A percentile compares a stretch with the other conserved stretches of the same genome.
Conservation (phyloP, 2,329 filamentous ascomycete genomes). For the Sporothrix globosa region DNA sequence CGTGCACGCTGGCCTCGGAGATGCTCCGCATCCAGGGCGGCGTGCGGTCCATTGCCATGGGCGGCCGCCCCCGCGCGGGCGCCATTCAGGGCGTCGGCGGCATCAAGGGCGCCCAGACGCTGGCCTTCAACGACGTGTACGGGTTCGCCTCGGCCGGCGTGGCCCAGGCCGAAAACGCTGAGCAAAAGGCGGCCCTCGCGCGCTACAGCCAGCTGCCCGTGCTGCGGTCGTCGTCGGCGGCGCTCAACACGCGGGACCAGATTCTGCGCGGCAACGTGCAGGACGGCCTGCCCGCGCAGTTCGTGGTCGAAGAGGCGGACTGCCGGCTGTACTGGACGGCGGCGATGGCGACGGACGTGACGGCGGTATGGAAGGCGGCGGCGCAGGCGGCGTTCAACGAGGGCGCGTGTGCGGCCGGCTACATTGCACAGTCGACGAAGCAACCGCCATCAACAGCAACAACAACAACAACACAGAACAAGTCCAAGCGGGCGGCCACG, state of each 20-base stretch:
- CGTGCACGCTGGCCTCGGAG: constrained; percentile 43
- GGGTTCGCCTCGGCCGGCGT: constrained; percentile 32
- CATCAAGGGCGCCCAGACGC: constrained; percentile 56
- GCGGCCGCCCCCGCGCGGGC: constrained; percentile 58
- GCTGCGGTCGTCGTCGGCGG: constrained; percentile 30
- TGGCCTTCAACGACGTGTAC: constrained; percentile 33
- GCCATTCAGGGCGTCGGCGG: constrained; percentile 68
- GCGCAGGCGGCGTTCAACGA: constrained; percentile 45
- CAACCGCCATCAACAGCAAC: neutral
- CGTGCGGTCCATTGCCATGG: constrained; percentile 63
- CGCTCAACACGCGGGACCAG: constrained; percentile 49
- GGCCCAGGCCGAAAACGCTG: constrained; percentile 30
- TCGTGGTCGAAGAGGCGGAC: constrained; percentile 53
- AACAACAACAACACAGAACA: neutral
- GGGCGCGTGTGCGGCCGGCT: constrained; percentile 32
- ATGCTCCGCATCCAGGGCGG: constrained; percentile 44
- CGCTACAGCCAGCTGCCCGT: constrained; percentile 31
- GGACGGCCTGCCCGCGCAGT: constrained; percentile 53
- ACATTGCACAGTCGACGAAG: constrained; percentile 24
- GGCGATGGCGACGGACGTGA: constrained; percentile 52
- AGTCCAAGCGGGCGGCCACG: too few species aligned
- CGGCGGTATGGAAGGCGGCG: constrained; percentile 52
- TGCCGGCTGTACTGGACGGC: constrained; percentile 58
- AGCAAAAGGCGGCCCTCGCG: constrained; percentile 29
- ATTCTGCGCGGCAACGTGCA: constrained; percentile 44